A percentile compares a stretch with the other conserved stretches of the same genome.
Evolutionary conservation across 2,329 filamentous ascomycete genomes (phyloP).

Genomic region (Thelonectria rubi): DNA sequence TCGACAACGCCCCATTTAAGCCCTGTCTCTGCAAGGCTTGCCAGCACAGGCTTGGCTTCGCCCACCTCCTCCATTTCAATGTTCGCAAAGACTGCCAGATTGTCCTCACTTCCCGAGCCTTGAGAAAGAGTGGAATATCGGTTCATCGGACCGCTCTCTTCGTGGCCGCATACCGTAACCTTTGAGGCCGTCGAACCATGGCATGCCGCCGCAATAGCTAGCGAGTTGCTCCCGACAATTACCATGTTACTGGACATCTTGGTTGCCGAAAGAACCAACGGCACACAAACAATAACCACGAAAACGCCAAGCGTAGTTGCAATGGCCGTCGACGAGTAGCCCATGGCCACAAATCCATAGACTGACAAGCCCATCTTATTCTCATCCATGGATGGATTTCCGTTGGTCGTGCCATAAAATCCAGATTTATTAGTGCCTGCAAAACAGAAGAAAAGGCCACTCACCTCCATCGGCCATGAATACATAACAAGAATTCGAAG

Average conservation of each 20-base stretch:
- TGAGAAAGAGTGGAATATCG: not conserved
- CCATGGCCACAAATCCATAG: not conserved
- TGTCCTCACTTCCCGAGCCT: not conserved
- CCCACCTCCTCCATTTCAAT: not conserved
- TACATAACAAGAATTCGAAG: slow-evolving; percentile 8
- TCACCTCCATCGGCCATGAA: slow-evolving; percentile 10
- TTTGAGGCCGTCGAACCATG: not conserved
- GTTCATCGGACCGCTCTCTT: not conserved
- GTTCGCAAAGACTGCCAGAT: not conserved
- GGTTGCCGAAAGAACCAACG: not conserved
- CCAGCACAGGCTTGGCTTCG: not conserved
- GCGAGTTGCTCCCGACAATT: slow-evolving; percentile 7
- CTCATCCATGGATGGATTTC: not conserved
- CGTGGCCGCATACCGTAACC: not conserved
- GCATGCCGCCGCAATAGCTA: slow-evolving; percentile 7
- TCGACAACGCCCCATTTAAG: slow-evolving; percentile 5
- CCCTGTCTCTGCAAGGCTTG: not conserved
- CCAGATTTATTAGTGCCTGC: not conserved
- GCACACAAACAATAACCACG: not conserved
- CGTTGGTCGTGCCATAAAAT: slow-evolving; percentile 1
- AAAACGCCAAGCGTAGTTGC: not conserved
- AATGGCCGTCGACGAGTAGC: not conserved
- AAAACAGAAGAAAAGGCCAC: not conserved
- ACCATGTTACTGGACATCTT: not conserved
- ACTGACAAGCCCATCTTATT: not conserved